Conservation (phyloP, 768 basidiomycete species). For the Vararia minispora region DNA sequence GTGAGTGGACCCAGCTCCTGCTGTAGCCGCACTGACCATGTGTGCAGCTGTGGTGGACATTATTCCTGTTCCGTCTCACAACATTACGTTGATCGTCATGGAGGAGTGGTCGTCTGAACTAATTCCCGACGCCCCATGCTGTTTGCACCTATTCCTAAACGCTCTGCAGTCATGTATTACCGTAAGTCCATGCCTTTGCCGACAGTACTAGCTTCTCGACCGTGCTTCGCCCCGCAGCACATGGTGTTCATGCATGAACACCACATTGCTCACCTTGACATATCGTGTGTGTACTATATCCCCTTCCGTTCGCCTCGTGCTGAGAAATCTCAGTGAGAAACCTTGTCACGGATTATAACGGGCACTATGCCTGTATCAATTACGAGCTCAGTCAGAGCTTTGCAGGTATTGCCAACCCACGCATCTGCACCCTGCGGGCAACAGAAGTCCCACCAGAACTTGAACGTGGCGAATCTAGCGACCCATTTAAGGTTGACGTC, state of each 20-base stretch:
- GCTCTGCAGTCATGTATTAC: constrained; percentile 60
- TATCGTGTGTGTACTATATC: too few species aligned
- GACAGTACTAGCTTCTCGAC: neutral
- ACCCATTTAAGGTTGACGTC: constrained; percentile 65
- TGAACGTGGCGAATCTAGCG: constrained; percentile 33
- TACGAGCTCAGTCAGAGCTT: constrained; percentile 56
- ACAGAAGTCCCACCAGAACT: constrained; percentile 68
- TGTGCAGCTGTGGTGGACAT: constrained; percentile 52
- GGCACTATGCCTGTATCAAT: constrained; percentile 64
- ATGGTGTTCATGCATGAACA: constrained; percentile 59
- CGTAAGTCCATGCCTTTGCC: constrained; percentile 23
- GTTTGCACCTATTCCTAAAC: constrained; percentile 39
- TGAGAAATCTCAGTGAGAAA: constrained; percentile 62
- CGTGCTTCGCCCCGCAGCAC: constrained; percentile 37
- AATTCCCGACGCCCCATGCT: constrained; percentile 38
- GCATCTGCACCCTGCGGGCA: constrained; percentile 34
- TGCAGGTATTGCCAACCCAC: constrained; percentile 25
- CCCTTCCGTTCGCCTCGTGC: too few species aligned
- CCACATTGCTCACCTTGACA: constrained; percentile 59
- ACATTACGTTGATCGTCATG: constrained; percentile 62
- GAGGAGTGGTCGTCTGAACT: constrained; percentile 69
- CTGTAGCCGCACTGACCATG: neutral
- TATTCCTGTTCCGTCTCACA: constrained; percentile 40
- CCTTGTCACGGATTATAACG: constrained; percentile 52
- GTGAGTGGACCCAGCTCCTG: constrained; percentile 24